Evolutionary conservation across 768 basidiomycete genomes (phyloP).

Genomic region (Sarcodon sp.): DNA sequence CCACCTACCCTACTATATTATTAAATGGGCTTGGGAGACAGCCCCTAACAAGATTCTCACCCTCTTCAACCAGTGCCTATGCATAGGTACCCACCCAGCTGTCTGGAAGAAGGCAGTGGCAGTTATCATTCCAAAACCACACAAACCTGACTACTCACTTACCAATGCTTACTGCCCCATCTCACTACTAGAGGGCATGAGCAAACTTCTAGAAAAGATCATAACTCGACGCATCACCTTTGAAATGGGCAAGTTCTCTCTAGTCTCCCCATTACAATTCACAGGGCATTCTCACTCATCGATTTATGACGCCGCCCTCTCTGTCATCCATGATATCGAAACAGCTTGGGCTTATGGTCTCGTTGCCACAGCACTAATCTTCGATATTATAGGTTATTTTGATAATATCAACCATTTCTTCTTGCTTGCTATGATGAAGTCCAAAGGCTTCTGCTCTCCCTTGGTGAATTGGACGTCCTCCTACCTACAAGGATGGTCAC

Average conservation of each 20-base stretch:
- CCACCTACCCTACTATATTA: neutral
- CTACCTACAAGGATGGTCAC: too few relatives aligned
- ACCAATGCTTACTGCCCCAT: slow-evolving; percentile 15
- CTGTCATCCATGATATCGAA: too few relatives aligned
- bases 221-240: slow-evolving; percentile 8
- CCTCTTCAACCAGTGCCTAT: slow-evolving; percentile 6
- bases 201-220: slow-evolving; percentile 12
- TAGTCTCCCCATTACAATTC: slow-evolving; percentile 10
- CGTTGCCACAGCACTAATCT: too few relatives aligned
- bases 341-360: too few relatives aligned
- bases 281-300: neutral
- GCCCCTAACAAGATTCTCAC: neutral
- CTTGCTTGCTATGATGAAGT: too few relatives aligned
- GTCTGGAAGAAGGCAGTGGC: slow-evolving; percentile 7
- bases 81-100: slow-evolving; percentile 4
- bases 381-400: too few relatives aligned
- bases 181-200: slow-evolving; percentile 11
- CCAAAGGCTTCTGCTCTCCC: too few relatives aligned
- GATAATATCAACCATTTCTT: too few relatives aligned
- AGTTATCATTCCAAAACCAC: slow-evolving; percentile 12
- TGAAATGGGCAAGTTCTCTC: slow-evolving; percentile 5
- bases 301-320: too few relatives aligned
- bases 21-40: too few relatives aligned
- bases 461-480: too few relatives aligned
- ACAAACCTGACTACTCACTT: slow-evolving; percentile 9